A percentile compares a stretch with the other conserved stretches of the same genome.
Conservation (phyloP, 1,139 yeast genomes). For the Kluyveromyces sp. region DNA sequence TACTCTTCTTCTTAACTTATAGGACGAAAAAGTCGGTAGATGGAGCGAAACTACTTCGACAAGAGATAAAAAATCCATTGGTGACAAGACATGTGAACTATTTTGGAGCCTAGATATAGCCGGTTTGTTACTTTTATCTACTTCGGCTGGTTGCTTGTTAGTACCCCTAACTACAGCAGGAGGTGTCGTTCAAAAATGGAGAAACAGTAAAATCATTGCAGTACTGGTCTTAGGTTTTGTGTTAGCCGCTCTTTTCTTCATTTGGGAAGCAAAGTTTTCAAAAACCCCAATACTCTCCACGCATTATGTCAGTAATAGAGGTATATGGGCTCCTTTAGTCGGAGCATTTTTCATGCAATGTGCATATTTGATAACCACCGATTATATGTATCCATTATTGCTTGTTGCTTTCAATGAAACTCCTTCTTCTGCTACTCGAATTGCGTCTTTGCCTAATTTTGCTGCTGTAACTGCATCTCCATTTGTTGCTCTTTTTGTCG, state of each 20-base stretch:
- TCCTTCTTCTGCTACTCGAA: constrained; percentile 54
- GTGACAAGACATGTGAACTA: too few relatives aligned
- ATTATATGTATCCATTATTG: constrained; percentile 53
- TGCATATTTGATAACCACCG: constrained; percentile 59
- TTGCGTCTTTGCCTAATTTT: constrained; percentile 54
- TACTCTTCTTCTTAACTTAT: constrained; percentile 50
- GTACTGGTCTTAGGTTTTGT: constrained; percentile 55
- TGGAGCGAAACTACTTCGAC: too few relatives aligned
- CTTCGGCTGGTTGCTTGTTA: constrained; percentile 45
- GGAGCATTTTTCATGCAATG: constrained; percentile 37
- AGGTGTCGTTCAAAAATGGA: constrained; percentile 46
- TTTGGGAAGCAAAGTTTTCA: constrained; percentile 48
- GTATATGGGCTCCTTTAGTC: constrained; percentile 52
- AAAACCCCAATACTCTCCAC: constrained; percentile 51
- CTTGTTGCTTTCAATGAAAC: constrained; percentile 52
- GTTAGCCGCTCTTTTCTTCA: constrained; percentile 42
- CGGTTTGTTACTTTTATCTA: constrained; percentile 44
- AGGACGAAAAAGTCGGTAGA: constrained; percentile 39
- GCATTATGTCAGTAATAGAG: constrained; percentile 48
- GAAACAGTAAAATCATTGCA: constrained; percentile 47
- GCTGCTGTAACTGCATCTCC: constrained; percentile 54
- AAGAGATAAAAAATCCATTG: too few relatives aligned
- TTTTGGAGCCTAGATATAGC: constrained; percentile 47
- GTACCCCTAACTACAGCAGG: constrained; percentile 53
- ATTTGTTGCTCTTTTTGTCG: constrained; percentile 46